phyloP scores from a whole-genome alignment of 192 early-diverging fungal genomes.

The Coemansia sp. region DNA sequence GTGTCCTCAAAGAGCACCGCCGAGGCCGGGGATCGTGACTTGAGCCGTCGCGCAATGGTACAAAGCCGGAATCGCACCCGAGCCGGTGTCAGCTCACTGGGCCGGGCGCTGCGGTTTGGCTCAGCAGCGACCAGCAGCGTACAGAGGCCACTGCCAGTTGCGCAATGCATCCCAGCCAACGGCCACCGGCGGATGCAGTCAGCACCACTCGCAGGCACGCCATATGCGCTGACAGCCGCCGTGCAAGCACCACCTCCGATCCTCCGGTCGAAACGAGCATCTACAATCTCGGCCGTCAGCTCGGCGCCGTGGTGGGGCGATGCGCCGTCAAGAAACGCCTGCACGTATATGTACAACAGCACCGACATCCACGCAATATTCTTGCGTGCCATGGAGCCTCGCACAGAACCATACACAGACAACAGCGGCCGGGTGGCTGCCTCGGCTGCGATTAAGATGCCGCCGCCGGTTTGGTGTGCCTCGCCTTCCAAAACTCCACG shows the following conservation, averaged over 20 bases:
- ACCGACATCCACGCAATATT: not conserved
- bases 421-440: not conserved
- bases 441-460: not conserved
- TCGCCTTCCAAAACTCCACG: not conserved
- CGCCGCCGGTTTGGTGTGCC: not conserved
- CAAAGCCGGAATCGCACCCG: not conserved
- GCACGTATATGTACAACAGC: conserved; percentile 1
- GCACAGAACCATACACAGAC: not conserved
- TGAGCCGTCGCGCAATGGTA: not conserved
- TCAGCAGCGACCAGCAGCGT: not conserved
- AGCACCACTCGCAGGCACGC: conserved; percentile 2
- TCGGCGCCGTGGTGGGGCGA: conserved; percentile 19
- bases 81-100: not conserved
- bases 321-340: conserved; percentile 11
- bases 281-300: conserved; percentile 15
- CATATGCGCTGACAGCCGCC: not conserved
- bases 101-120: not conserved
- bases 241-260: not conserved
- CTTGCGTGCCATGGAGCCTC: not conserved
- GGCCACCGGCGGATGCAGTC: conserved; percentile 18
- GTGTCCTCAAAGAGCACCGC: not conserved
- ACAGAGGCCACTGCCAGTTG: not conserved
- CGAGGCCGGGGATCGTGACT: not conserved
- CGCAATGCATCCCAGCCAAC: not conserved
- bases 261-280: conserved; percentile 15